A percentile compares a stretch with the other conserved stretches of the same genome.
These are phyloP conservation scores for Mycogone perniciosa DNA, from an alignment of 2,329 filamentous ascomycete genomes.

Conservation along the genomic window DNA sequence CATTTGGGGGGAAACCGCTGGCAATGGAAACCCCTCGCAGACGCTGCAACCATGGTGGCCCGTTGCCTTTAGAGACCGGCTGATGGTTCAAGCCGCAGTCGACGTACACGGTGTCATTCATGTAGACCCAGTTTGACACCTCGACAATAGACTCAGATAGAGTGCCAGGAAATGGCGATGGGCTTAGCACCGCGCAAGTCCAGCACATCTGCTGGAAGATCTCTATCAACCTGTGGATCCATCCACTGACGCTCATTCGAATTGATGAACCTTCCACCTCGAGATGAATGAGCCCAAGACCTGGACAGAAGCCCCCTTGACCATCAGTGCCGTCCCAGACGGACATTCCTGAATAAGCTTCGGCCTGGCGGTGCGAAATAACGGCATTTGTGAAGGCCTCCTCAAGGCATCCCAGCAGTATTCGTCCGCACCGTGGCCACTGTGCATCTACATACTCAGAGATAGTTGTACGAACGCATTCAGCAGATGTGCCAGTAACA, in stretches of 20 bases:
- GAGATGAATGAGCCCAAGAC: constrained; percentile 28
- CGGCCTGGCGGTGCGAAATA: constrained; percentile 18
- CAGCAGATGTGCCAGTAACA: constrained; percentile 29
- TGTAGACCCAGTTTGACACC: constrained; percentile 27
- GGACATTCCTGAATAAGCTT: constrained; percentile 27
- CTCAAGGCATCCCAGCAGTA: constrained; percentile 26
- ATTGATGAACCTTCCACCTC: constrained; percentile 29
- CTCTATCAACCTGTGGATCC: constrained; percentile 30
- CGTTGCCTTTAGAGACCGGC: constrained; percentile 23
- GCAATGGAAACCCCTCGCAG: constrained; percentile 27
- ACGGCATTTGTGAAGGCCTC: constrained; percentile 27
- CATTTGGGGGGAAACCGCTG: constrained; percentile 25
- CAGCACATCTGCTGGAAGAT: constrained; percentile 34
- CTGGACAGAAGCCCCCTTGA: constrained; percentile 20
- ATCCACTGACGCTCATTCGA: constrained; percentile 28
- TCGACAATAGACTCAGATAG: constrained; percentile 27
- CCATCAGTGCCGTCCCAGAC: constrained; percentile 30
- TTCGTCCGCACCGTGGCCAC: constrained; percentile 28
- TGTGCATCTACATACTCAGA: constrained; percentile 25
- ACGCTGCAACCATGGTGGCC: constrained; percentile 23
- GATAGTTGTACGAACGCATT: constrained; percentile 28
- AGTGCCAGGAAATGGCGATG: constrained; percentile 27
- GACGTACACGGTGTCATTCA: constrained; percentile 29
- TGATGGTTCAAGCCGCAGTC: constrained; percentile 28
- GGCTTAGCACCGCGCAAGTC: constrained; percentile 29